Conservation (phyloP, 768 basidiomycete genomes). For the Melanogaster broomeanus region DNA sequence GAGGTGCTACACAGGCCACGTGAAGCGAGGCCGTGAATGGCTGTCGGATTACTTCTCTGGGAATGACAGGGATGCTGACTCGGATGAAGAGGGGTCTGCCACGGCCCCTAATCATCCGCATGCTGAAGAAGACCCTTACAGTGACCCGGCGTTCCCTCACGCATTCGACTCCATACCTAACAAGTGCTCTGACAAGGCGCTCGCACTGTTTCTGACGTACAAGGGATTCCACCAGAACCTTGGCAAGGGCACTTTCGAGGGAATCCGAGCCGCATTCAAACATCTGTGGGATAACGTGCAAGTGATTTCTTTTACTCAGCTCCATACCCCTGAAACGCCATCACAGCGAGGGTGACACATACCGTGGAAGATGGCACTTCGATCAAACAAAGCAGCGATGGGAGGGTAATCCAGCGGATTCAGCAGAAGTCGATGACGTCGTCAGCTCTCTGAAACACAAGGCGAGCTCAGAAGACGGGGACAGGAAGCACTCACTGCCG, state of each 20-base stretch:
- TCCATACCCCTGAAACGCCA: not conserved
- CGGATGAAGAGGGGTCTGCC: accelerated
- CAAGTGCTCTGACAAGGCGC: not conserved
- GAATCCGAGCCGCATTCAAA: constrained; percentile 3
- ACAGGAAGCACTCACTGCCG: too few relatives aligned
- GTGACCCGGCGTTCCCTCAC: not conserved
- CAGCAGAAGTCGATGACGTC: too few relatives aligned
- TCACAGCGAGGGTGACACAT: constrained; percentile 21
- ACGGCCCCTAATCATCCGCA: not conserved
- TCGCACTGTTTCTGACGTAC: not conserved
- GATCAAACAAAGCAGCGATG: constrained; percentile 16
- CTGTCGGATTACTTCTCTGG: not conserved
- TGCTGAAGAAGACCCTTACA: not conserved
- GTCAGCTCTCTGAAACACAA: too few relatives aligned
- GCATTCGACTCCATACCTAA: not conserved
- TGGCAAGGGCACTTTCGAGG: not conserved
- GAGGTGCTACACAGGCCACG: not conserved
- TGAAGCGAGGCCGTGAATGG: not conserved
- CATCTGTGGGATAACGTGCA: constrained; percentile 1
- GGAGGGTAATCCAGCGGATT: too few relatives aligned
- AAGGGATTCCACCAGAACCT: constrained; percentile 1
- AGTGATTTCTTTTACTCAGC: not conserved
- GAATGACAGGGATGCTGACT: too few relatives aligned
- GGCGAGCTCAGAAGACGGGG: too few relatives aligned
- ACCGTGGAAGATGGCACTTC: constrained; percentile 25